A percentile compares a stretch with the other conserved stretches of the same genome.
Evolutionary conservation across 768 basidiomycete genomes (phyloP).

Genomic region (Tephrocybe sp.): DNA sequence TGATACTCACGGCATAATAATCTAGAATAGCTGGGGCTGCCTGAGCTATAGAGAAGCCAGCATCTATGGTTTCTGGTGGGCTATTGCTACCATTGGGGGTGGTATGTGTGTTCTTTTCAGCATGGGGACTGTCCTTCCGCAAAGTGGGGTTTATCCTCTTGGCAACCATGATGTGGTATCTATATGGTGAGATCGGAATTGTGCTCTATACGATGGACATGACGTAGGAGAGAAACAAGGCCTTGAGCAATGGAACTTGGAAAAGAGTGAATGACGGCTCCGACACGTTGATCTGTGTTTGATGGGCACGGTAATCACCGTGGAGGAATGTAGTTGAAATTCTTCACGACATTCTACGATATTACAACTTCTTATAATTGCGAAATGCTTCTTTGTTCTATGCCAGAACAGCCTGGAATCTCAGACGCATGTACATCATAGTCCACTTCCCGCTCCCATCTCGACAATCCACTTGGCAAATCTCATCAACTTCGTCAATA

Average conservation of each 20-base stretch:
- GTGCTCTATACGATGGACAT: conserved; percentile 2
- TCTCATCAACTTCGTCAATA: conserved; percentile 60
- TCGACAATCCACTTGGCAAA: conserved; percentile 54
- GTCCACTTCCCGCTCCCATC: conserved; percentile 65
- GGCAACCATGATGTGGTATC: conserved; percentile 10
- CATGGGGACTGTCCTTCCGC: background rate
- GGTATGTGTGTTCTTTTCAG: background rate
- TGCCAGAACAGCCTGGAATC: conserved; percentile 55
- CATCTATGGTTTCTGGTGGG: conserved; percentile 15
- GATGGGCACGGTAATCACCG: too few relatives aligned
- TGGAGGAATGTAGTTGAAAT: too few relatives aligned
- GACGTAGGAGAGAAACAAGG: background rate
- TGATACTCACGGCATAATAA: conserved; percentile 30
- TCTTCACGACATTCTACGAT: too few relatives aligned
- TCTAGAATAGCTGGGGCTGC: conserved; percentile 38
- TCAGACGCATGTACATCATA: conserved; percentile 71
- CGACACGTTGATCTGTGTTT: too few relatives aligned
- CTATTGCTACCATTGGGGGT: background rate
- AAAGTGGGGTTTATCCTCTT: conserved; percentile 5
- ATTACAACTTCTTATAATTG: too few relatives aligned
- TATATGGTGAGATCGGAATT: background rate
- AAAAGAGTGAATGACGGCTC: too few relatives aligned
- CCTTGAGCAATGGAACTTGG: too few relatives aligned
- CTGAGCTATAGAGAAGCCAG: conserved; percentile 29
- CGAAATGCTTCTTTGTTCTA: too few relatives aligned